phyloP scores from a whole-genome alignment of 1,284 basidiomycete genomes.

The Moesziomyces antarcticus region DNA sequence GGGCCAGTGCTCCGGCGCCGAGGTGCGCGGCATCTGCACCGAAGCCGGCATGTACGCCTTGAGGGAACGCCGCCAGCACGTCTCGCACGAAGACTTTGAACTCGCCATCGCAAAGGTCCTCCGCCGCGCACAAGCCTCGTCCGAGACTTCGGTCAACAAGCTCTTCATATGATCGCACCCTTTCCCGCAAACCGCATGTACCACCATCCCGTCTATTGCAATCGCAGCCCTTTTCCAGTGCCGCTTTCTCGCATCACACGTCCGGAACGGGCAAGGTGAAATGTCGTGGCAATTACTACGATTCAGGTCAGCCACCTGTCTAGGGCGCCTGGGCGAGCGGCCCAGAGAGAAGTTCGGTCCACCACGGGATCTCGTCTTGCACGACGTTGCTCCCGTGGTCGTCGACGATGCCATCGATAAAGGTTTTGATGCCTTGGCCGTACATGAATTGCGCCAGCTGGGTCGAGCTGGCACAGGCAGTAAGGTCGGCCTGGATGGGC shows the following conservation, averaged over 20 bases:
- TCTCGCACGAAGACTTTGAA: constrained; percentile 98
- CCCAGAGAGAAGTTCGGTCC: constrained; percentile 30
- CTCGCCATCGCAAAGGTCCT: constrained; percentile 92
- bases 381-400: constrained; percentile 27
- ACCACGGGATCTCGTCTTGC: constrained; percentile 27
- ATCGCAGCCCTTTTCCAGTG: not conserved
- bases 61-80: constrained; percentile 89
- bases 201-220: constrained; percentile 23
- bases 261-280: too few relatives aligned
- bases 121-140: constrained; percentile 67
- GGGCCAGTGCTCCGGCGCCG: constrained; percentile 97
- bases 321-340: constrained; percentile 7
- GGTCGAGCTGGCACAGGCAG: constrained; percentile 7
- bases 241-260: too few relatives aligned
- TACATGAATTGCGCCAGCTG: constrained; percentile 33
- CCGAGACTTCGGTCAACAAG: constrained; percentile 67
- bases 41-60: constrained; percentile 99
- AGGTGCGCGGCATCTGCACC: constrained; percentile 97
- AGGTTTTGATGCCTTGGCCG: constrained; percentile 25
- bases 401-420: constrained; percentile 30
- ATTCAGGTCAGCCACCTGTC: not conserved
- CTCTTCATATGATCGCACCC: constrained; percentile 66
- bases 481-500: constrained; percentile 22
- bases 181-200: constrained; percentile 25
- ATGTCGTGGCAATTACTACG: too few relatives aligned